Evolutionary conservation across 305 asterid genomes (phyloP), one percentile per base, ranked within the genome.

Genomic region (Andrographis paniculata): DNA sequence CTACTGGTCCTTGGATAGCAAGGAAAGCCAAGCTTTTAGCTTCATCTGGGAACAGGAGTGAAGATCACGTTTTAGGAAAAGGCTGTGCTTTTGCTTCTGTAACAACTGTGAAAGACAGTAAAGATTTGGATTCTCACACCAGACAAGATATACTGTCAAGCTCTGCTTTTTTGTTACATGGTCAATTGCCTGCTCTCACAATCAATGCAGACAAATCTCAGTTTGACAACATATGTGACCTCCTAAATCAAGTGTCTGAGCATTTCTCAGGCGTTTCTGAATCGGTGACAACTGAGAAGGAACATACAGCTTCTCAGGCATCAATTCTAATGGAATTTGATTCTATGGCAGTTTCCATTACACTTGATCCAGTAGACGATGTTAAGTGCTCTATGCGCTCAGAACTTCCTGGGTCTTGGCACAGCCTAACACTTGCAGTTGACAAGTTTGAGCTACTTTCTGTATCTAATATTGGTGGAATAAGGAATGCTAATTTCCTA

Each of bases 331-430:
- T 92, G 69, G 94, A 92, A 57, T 84, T 83, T 18, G 84, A 74
- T 40, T 78, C 84, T 27, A 35, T 82, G 27, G 76, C 57, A 55
- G 57, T 87, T 62, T 62, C 72, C 36, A 41, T 84, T 40, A 60
- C 57, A 23, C 44, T 62, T 60, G 83, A 81, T 59, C 76, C 67
- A 17, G 64, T 50, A 37, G 67, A 70, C 61, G 74, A 66, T 56
- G 61, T 56, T 15, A 71, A 63, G 54, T 63, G 75, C 53, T 65
- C 86, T 41, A 53, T 68, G 52, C 77, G 60, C 63, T 62, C 74
- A 21, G 99, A 84, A 75, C 85, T 92, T 60, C 83, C 94, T 31
- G 91, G 97, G 59, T 84, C 84, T 73, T 92, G 99, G 99, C 69
- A 52, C 68, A 53, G 71, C 52, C 65, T 92, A 58, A 73, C 70